Conservation (phyloP, 2,329 filamentous ascomycete species). For the Scedosporium aurantiacum region DNA sequence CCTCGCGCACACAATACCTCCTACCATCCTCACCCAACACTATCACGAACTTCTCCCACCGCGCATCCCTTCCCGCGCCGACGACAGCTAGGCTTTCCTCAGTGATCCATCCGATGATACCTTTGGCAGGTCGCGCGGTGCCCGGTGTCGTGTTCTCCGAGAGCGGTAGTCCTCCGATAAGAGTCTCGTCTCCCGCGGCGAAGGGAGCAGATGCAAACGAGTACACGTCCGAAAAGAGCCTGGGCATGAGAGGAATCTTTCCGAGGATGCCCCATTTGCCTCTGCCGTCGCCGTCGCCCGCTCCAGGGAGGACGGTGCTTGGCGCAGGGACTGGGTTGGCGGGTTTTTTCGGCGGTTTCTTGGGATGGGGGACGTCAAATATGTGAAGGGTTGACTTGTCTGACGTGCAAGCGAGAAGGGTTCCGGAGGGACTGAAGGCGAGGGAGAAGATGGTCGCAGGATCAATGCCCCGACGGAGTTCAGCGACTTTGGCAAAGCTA, state of each 20-base stretch:
- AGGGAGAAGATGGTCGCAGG: conserved; percentile 79
- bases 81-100: conserved; percentile 66
- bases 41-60: conserved; percentile 80
- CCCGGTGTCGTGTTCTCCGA: conserved; percentile 35
- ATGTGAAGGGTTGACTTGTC: conserved; percentile 95
- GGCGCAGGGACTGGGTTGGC: conserved; percentile 16
- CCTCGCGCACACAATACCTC: conserved; percentile 56
- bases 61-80: conserved; percentile 66
- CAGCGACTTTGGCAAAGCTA: conserved; percentile 69
- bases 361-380: conserved; percentile 66
- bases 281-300: conserved; percentile 35
- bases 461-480: conserved; percentile 82
- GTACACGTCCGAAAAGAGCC: conserved; percentile 81
- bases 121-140: conserved; percentile 58
- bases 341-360: conserved; percentile 20
- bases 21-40: conserved; percentile 58
- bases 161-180: conserved; percentile 28
- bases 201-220: conserved; percentile 75
- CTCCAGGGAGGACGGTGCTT: conserved; percentile 18
- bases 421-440: conserved; percentile 72
- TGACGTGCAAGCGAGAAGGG: conserved; percentile 78
- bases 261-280: conserved; percentile 81
- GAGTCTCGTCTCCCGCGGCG: conserved; percentile 66
- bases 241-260: conserved; percentile 73
- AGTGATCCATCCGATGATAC: conserved; percentile 72